A percentile compares a stretch with the other conserved stretches of the same genome.
phyloP scores from a whole-genome alignment of 352 stramenopile species.

The Globisporangium lucens region DNA sequence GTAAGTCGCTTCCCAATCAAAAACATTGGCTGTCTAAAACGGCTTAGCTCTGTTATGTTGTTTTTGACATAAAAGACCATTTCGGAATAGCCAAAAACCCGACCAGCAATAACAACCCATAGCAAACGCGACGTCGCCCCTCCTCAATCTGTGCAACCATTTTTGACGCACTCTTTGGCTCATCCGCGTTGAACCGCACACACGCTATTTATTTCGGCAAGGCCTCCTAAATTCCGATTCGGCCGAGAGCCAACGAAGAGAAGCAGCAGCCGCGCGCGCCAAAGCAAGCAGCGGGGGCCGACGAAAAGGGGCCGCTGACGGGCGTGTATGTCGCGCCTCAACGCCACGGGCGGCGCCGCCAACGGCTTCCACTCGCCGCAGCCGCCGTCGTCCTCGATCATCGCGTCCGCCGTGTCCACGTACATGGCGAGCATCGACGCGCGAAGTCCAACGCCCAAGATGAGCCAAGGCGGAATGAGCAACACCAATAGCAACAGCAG shows the following conservation, averaged over 20 bases:
- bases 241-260: neutral
- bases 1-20: neutral
- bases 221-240: neutral
- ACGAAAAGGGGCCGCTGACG: neutral
- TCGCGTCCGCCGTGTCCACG: constrained; percentile 13
- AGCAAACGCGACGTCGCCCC: neutral
- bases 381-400: constrained; percentile 4
- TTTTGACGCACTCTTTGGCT: neutral
- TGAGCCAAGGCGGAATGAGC: neutral
- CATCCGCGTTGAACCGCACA: neutral
- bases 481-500: neutral
- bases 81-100: neutral
- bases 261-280: neutral
- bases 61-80: neutral
- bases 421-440: constrained; percentile 16
- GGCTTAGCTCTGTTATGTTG: neutral
- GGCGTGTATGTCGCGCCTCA: constrained; percentile 1
- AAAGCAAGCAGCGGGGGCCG: neutral
- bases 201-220: neutral
- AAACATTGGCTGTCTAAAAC: neutral
- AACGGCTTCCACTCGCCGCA: neutral
- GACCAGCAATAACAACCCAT: neutral
- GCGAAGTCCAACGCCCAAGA: constrained; percentile 3
- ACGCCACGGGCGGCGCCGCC: neutral
- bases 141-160: neutral